Evolutionary conservation across 192 early-diverging fungal genomes (phyloP).

Genomic region (Umbelopsis ramanniana): DNA sequence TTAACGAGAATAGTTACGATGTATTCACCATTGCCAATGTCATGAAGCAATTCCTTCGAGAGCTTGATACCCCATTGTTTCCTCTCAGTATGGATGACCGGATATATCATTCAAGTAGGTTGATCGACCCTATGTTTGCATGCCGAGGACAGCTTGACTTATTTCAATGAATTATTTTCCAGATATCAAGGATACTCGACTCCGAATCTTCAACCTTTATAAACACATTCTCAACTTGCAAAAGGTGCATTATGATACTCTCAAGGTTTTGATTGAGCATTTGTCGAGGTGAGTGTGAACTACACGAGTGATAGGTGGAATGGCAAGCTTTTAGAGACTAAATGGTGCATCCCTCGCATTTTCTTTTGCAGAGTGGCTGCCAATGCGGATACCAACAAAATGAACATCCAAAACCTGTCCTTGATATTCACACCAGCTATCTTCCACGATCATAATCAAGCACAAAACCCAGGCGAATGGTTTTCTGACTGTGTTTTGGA

Average conservation of each 20-base stretch:
- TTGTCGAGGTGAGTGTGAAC: conserved; percentile 49
- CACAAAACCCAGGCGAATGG: conserved; percentile 35
- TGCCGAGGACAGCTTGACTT: background rate
- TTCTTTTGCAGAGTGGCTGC: conserved; percentile 47
- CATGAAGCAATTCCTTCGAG: conserved; percentile 67
- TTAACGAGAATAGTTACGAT: conserved; percentile 45
- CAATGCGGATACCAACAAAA: conserved; percentile 64
- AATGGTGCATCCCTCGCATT: too few species aligned
- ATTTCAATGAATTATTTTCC: background rate
- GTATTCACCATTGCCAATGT: conserved; percentile 63
- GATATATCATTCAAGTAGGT: conserved; percentile 58
- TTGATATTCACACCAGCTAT: conserved; percentile 68
- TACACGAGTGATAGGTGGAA: too few species aligned
- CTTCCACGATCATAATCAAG: conserved; percentile 60
- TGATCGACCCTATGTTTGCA: too few species aligned
- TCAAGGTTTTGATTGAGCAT: conserved; percentile 59
- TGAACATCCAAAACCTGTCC: conserved; percentile 66
- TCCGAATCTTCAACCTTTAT: conserved; percentile 15
- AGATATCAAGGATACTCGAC: conserved; percentile 16
- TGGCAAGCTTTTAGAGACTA: too few species aligned
- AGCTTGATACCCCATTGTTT: conserved; percentile 64
- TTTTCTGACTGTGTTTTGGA: conserved; percentile 34
- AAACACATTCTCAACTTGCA: conserved; percentile 4
- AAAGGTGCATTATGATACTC: conserved; percentile 40
- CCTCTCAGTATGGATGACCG: conserved; percentile 54